phyloP scores from a whole-genome alignment of 768 basidiomycete genomes.

The Coprinellus micaceus region DNA sequence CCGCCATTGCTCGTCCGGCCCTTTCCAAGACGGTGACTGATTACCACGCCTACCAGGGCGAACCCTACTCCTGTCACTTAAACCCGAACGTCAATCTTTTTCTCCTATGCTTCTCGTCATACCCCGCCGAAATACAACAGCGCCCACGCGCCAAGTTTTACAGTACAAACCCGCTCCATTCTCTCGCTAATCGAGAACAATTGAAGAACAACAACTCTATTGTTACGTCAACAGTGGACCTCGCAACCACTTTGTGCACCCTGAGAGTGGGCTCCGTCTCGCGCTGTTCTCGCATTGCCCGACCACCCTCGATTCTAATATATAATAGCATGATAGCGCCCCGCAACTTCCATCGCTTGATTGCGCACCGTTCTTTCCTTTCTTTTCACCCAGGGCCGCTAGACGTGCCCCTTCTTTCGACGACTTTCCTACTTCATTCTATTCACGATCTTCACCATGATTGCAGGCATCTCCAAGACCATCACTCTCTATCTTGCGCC shows the following conservation, averaged over 20 bases:
- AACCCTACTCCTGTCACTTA: too few relatives aligned
- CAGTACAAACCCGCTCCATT: neutral
- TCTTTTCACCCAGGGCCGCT: constrained; percentile 2
- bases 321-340: neutral
- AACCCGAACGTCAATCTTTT: constrained; percentile 1
- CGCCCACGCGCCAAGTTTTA: neutral
- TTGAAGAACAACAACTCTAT: constrained; percentile 2
- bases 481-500: constrained; percentile 67
- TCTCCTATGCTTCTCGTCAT: neutral
- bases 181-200: neutral
- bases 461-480: constrained; percentile 65
- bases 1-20: too few relatives aligned
- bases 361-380: neutral
- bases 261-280: neutral
- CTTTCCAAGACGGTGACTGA: too few relatives aligned
- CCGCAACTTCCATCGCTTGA: constrained; percentile 2
- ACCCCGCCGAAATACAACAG: constrained; percentile 1
- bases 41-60: too few relatives aligned
- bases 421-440: neutral
- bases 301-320: neutral
- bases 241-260: constrained; percentile 5
- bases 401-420: constrained; percentile 5
- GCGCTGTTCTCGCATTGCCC: constrained; percentile 5
- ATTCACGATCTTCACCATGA: constrained; percentile 44
- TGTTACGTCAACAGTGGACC: constrained; percentile 1